These are phyloP conservation scores for Manihot esculenta DNA, from an alignment of 441 rosid species.

Conservation along the genomic window DNA sequence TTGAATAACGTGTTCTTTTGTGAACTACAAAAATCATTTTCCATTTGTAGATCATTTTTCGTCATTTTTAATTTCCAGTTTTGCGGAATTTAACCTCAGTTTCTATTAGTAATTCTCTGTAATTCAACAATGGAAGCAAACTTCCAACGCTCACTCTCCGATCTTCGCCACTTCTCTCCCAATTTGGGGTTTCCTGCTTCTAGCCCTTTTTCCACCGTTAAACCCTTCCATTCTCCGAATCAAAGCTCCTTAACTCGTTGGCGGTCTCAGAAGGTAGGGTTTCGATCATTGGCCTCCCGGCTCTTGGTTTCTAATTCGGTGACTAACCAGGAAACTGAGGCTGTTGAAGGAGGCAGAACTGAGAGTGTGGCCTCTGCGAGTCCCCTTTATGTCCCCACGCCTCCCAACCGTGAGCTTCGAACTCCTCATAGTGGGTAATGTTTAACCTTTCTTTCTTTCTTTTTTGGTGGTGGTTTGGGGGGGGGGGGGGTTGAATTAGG, in stretches of 20 bases:
- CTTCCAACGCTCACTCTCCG: not conserved
- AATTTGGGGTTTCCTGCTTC: conserved; percentile 16
- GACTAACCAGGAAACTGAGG: conserved; percentile 5
- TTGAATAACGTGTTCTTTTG: too few relatives aligned
- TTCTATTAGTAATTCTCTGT: not conserved
- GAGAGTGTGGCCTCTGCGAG: not conserved
- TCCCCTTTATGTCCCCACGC: conserved; percentile 72
- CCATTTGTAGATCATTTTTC: too few relatives aligned
- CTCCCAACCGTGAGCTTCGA: conserved; percentile 64
- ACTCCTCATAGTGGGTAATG: conserved; percentile 97
- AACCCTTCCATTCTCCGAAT: conserved; percentile 6
- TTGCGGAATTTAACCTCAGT: too few relatives aligned
- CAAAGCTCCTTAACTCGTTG: conserved; percentile 2
- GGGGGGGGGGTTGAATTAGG: not conserved
- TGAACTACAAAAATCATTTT: too few relatives aligned
- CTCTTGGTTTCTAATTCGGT: conserved; percentile 35
- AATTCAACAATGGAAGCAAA: not conserved
- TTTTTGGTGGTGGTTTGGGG: too few relatives aligned
- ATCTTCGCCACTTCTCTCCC: conserved; percentile 10
- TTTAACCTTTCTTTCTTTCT: not conserved
- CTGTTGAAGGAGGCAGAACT: not conserved
- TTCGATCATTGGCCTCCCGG: conserved; percentile 20
- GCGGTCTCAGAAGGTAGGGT: conserved; percentile 23
- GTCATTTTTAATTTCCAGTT: too few relatives aligned
- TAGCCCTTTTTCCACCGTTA: not conserved